Percentiles rank a stretch among this genome's conserved stretches.
phyloP scores from a whole-genome alignment of 2,329 filamentous ascomycete genomes.

The Penicillium sp. region DNA sequence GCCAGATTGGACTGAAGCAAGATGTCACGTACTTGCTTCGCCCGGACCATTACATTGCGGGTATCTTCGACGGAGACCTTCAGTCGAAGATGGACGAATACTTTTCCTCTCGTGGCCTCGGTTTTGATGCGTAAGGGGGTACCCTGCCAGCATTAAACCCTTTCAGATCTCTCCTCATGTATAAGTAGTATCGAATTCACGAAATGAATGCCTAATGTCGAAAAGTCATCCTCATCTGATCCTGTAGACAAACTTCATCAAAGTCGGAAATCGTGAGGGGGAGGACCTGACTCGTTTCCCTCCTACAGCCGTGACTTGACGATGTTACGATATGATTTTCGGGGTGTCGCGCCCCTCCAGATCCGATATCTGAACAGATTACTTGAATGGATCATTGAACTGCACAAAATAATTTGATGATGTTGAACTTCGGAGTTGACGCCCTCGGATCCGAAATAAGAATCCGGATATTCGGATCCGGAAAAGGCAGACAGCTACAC shows the following conservation, averaged over 20 bases:
- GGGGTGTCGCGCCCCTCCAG: too few relatives aligned
- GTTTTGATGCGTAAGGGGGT: neutral
- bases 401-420: too few relatives aligned
- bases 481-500: too few relatives aligned
- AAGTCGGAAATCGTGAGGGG: too few relatives aligned
- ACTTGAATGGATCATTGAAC: too few relatives aligned
- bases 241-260: too few relatives aligned
- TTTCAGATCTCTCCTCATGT: slow-evolving; percentile 1
- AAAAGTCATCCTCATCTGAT: too few relatives aligned
- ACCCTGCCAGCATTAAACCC: neutral
- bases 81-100: slow-evolving; percentile 28
- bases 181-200: neutral
- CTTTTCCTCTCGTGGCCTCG: slow-evolving; percentile 17
- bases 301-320: too few relatives aligned
- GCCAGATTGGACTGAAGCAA: slow-evolving; percentile 24
- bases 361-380: too few relatives aligned
- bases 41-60: slow-evolving; percentile 38
- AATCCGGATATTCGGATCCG: slow-evolving; percentile 6
- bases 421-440: neutral
- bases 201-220: too few relatives aligned
- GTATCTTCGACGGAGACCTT: slow-evolving; percentile 23
- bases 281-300: too few relatives aligned
- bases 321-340: too few relatives aligned
- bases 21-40: slow-evolving; percentile 35
- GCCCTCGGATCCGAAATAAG: neutral